Percentiles rank a stretch among this genome's conserved stretches.
Conservation (phyloP, 2,329 filamentous ascomycete species). For the Pseudogymnoascus sp. region DNA sequence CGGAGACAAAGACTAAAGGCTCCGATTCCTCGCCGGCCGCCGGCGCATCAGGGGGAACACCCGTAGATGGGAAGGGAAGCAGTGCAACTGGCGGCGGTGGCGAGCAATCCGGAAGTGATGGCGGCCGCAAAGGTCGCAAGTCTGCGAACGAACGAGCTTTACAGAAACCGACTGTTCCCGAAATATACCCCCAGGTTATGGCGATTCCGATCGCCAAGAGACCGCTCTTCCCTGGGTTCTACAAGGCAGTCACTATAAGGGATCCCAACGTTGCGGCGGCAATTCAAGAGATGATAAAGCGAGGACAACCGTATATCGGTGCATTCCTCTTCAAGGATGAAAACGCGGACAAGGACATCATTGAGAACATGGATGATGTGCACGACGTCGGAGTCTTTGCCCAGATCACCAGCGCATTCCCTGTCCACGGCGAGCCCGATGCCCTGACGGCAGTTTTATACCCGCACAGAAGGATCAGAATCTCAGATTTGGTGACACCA, state of each 20-base stretch:
- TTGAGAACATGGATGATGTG: slow-evolving; percentile 83
- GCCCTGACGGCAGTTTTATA: slow-evolving; percentile 90
- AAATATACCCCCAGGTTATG: slow-evolving; percentile 95
- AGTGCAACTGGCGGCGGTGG: slow-evolving; percentile 21
- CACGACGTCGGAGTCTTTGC: slow-evolving; percentile 96
- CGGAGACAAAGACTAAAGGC: slow-evolving; percentile 29
- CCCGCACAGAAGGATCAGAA: slow-evolving; percentile 86
- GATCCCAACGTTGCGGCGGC: slow-evolving; percentile 86
- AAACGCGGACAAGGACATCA: slow-evolving; percentile 85
- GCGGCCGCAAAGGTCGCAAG: slow-evolving; percentile 66
- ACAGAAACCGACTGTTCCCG: slow-evolving; percentile 82
- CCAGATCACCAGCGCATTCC: slow-evolving; percentile 94
- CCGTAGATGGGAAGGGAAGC: slow-evolving; percentile 24
- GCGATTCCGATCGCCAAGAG: slow-evolving; percentile 92
- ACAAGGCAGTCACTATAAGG: slow-evolving; percentile 95
- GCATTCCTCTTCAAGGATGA: slow-evolving; percentile 97
- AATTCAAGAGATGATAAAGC: slow-evolving; percentile 93
- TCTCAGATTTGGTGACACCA: slow-evolving; percentile 75
- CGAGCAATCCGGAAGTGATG: slow-evolving; percentile 37
- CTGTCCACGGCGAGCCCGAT: slow-evolving; percentile 76
- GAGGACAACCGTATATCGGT: slow-evolving; percentile 93
- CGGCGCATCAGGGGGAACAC: slow-evolving; percentile 22
- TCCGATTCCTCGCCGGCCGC: slow-evolving; percentile 17
- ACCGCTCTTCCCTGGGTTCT: slow-evolving; percentile 93
- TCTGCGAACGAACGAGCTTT: slow-evolving; percentile 63